phyloP scores from a whole-genome alignment of 2,329 filamentous ascomycete genomes.

The Claviceps monticola region DNA sequence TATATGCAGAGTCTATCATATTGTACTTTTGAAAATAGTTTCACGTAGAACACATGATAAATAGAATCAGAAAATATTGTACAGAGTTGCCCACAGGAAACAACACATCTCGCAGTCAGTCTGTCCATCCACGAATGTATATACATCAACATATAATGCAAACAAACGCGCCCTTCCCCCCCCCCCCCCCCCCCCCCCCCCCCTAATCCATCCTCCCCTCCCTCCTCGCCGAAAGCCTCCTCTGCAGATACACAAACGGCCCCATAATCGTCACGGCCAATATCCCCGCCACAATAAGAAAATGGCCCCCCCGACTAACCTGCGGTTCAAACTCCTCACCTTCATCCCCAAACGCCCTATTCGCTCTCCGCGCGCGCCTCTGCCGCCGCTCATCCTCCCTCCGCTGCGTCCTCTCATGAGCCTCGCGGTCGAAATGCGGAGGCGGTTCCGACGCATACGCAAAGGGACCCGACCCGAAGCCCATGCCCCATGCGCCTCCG shows the following conservation, averaged over 20 bases:
- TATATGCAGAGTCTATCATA: too few species aligned
- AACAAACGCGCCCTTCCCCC: not conserved
- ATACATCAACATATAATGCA: not conserved
- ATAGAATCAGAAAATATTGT: too few species aligned
- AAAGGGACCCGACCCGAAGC: slow-evolving; percentile 40
- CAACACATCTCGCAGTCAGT: too few species aligned
- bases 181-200: too few species aligned
- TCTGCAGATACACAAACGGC: slow-evolving; percentile 27
- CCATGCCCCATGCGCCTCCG: too few species aligned
- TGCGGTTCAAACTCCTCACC: slow-evolving; percentile 27
- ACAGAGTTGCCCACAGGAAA: too few species aligned
- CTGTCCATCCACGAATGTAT: too few species aligned
- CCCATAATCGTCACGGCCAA: slow-evolving; percentile 31
- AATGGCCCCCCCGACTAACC: slow-evolving; percentile 28
- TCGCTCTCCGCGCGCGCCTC: slow-evolving; percentile 11
- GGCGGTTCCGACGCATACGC: slow-evolving; percentile 31
- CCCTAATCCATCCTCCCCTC: slow-evolving; percentile 11
- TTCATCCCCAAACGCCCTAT: slow-evolving; percentile 25
- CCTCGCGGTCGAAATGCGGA: slow-evolving; percentile 63
- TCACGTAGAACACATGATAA: too few species aligned
- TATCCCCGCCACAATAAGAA: slow-evolving; percentile 36
- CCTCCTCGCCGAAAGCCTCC: slow-evolving; percentile 20
- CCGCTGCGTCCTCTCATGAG: slow-evolving; percentile 62
- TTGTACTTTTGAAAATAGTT: too few species aligned
- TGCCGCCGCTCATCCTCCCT: slow-evolving; percentile 39